Percentiles rank a stretch among this genome's conserved stretches.
Evolutionary conservation across 768 basidiomycete genomes (phyloP).

Genomic region (Suillus plorans): DNA sequence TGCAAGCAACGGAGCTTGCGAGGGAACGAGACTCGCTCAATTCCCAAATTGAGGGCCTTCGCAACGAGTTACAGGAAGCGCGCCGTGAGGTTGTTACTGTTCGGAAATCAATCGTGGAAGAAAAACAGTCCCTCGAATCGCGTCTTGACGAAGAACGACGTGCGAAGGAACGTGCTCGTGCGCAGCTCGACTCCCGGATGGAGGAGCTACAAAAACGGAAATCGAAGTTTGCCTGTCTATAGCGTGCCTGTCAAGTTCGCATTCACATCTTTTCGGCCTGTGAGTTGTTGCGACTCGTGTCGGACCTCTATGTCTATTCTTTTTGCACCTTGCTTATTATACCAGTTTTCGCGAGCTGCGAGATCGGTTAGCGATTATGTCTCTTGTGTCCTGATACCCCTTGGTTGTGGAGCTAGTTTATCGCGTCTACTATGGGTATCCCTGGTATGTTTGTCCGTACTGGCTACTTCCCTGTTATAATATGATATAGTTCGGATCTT

Average conservation of each 20-base stretch:
- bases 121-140: conserved; percentile 84
- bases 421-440: conserved; percentile 33
- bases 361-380: conserved; percentile 3
- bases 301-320: neutral
- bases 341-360: conserved; percentile 27
- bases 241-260: conserved; percentile 25
- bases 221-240: conserved; percentile 91
- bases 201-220: conserved; percentile 82
- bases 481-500: conserved; percentile 20
- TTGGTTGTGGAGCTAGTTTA: conserved; percentile 28
- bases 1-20: conserved; percentile 89
- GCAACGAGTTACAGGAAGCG: conserved; percentile 72
- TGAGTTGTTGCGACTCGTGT: conserved; percentile 11
- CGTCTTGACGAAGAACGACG: conserved; percentile 83
- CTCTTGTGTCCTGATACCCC: conserved; percentile 28
- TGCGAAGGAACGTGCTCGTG: conserved; percentile 85
- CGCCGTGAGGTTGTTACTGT: conserved; percentile 78
- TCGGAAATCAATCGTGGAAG: conserved; percentile 79
- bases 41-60: conserved; percentile 62
- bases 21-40: conserved; percentile 80
- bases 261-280: conserved; percentile 9
- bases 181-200: conserved; percentile 85
- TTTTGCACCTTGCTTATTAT: conserved; percentile 26
- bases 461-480: conserved; percentile 24
- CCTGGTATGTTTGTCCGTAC: conserved; percentile 21